Evolutionary conservation across 129 eudicot species (phyloP).

Genomic region (Helianthus tuberosus): DNA sequence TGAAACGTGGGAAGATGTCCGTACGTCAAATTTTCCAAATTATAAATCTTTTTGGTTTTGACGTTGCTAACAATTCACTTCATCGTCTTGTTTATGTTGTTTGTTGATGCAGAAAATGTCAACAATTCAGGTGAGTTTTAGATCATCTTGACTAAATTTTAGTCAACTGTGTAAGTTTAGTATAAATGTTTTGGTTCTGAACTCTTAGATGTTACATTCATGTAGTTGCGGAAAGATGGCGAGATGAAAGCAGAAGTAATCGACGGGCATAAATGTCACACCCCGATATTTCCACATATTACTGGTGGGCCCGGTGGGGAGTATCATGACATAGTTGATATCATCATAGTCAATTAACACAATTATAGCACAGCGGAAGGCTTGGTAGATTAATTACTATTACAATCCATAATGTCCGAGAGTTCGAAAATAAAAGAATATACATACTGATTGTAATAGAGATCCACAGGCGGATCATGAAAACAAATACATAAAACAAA

Average conservation of each 20-base stretch:
- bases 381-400: no score
- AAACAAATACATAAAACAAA: no score
- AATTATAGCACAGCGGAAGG: no score
- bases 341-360: no score
- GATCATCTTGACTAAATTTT: not conserved
- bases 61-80: not conserved
- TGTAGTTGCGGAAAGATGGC: slow-evolving; percentile 94
- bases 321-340: no score
- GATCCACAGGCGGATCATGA: no score
- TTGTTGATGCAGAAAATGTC: slow-evolving; percentile 86
- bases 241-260: slow-evolving; percentile 97
- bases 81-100: not conserved
- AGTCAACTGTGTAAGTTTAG: not conserved
- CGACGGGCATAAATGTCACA: slow-evolving; percentile 97
- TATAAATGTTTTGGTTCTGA: not conserved
- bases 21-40: slow-evolving; percentile 43
- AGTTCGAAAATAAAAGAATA: no score
- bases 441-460: no score
- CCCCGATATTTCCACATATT: no score
- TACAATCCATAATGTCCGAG: no score
- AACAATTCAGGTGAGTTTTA: slow-evolving; percentile 81
- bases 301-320: no score
- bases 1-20: slow-evolving; percentile 87
- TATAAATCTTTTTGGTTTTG: not conserved
- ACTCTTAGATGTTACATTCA: slow-evolving; percentile 6